Evolutionary conservation across 495 filamentous ascomycete genomes (phyloP), one percentile per base, ranked within the genome.

Genomic region (Annulohypoxylon moriforme): DNA sequence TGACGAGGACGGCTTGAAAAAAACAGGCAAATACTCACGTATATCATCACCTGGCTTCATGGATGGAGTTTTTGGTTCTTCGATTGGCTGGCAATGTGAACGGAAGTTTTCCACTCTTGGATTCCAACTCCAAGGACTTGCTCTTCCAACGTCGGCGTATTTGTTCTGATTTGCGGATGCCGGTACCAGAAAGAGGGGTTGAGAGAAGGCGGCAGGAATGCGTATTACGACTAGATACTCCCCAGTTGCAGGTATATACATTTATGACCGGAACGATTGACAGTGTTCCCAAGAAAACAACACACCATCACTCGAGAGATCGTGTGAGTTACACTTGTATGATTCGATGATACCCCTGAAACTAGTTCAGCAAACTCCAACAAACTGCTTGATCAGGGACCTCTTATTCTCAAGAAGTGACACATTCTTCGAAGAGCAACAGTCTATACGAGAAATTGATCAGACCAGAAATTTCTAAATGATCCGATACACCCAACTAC

Each of bases 141-240:
- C 71, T 68, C 68, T 73, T 53, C 66, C 22, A 63, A 61, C 67
- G 73, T 60, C 40, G 64, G 75, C 69, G 75, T 68, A 71, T 57
- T 71, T 46, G 69, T 75, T 62, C 63, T 62, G 59, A 22, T 60
- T 71, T 69, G 60, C 36, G 33, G 40, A 70, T 69, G 67, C 61
- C 67, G 59, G 50, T 52, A 44, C 60, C 71, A 71, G 69, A 71
- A 61, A 50, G 69, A 42, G 52, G 68, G 68, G 33, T 52, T 25
- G 63, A 67, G 63, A 53, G 49, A 57, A 22, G 66, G 62, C 42
- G 67, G 69, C 38, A 36, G 58, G 50, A 33, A 70, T 74, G 67
- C 65, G 71, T 52, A 61, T 67, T 61, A 76, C 56, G 74, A 76
- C 70, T 78, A 76, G 76, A 78, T 72, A 76, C 60, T 60, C 64